A percentile compares a stretch with the other conserved stretches of the same genome.
These are phyloP conservation scores for Stagonosporopsis tanaceti DNA, from an alignment of 2,329 filamentous ascomycete genomes.

Conservation along the genomic window DNA sequence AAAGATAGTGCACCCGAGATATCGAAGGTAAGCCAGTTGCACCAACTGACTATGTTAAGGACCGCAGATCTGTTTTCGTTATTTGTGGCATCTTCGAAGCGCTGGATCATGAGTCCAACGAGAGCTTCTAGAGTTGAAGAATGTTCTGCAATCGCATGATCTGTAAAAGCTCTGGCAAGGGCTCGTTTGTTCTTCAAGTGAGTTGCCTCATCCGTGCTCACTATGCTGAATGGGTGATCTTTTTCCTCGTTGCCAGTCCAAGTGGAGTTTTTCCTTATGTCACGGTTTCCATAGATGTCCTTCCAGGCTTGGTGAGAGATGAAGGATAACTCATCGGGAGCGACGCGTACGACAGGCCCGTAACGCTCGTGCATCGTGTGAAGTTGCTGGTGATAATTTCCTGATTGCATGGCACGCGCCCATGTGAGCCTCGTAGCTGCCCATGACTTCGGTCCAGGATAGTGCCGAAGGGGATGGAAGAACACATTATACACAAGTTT, in stretches of 20 bases:
- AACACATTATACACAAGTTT: conserved; percentile 32
- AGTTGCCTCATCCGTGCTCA: conserved; percentile 31
- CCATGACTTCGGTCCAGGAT: conserved; percentile 40
- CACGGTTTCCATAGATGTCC: conserved; percentile 35
- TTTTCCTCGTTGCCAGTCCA: conserved; percentile 36
- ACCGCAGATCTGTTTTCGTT: background rate
- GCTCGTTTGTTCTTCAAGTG: conserved; percentile 33
- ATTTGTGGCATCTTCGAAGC: conserved; percentile 13
- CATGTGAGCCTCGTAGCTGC: conserved; percentile 35
- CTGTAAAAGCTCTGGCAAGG: conserved; percentile 37
- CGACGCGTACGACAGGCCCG: conserved; percentile 36
- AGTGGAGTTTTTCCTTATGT: conserved; percentile 29
- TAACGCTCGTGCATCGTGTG: conserved; percentile 35
- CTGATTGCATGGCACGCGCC: conserved; percentile 33
- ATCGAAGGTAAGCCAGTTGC: conserved; percentile 35
- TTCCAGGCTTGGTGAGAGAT: conserved; percentile 32
- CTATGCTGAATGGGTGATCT: conserved; percentile 34
- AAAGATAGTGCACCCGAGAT: conserved; percentile 59
- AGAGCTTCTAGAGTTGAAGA: conserved; percentile 33
- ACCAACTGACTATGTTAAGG: background rate
- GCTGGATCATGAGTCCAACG: conserved; percentile 29
- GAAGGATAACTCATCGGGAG: conserved; percentile 39
- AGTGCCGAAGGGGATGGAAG: conserved; percentile 34
- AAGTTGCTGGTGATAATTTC: conserved; percentile 33
- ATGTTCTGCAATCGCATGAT: conserved; percentile 35